Evolutionary conservation across 2,329 filamentous ascomycete species (phyloP), one percentile per base, ranked within the genome.

Genomic region (Aspergillus ochraceoroseus): DNA sequence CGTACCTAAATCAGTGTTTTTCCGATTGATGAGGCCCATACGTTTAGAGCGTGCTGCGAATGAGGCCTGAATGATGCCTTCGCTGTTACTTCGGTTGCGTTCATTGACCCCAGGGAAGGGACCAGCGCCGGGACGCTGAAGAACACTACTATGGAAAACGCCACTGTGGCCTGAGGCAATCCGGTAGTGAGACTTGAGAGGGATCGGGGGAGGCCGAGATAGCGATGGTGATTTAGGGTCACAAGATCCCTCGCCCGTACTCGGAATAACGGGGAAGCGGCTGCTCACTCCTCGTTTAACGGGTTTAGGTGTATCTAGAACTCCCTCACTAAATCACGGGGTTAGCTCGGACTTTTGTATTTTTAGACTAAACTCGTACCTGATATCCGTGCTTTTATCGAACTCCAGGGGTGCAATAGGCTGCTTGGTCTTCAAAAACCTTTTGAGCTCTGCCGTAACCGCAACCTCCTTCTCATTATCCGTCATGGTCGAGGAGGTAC

Each of bases 161-260:
- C 54, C 48, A 17, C 57, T 56, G 39, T 71, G 68, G 15, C 66
- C 67, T 3, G 69, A 72, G 3, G 66, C 61, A 40, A 70, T 66
- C 19, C 89, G 80, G 52, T 86, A 87, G 61, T 95, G 88, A 2
- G 87, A 92, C 45, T 84, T 77, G 3, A 78, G 77, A 0, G 87
- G 87, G 44, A 94, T 85, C 0, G 85, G 85, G 2, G 89, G 87
- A 18, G 84, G 75, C 22, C 83, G 77, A 13, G 73, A 70, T 7
- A 77, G 65, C 25, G 74, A 80, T 9, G 85, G 85, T 3, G 85
- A 90, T 48, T 80, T 79, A 29, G 79, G 69, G 14, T 92, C 87
- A 33, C 79, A 75, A 11, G 83, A 82, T 58, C 85, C 87, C 35
- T 66, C 64, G 13, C 59, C 60, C 23, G 60, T 64, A 28, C 62